These are phyloP conservation scores for Fonsecaea erecta DNA, from an alignment of 2,329 filamentous ascomycete species.

Conservation along the genomic window DNA sequence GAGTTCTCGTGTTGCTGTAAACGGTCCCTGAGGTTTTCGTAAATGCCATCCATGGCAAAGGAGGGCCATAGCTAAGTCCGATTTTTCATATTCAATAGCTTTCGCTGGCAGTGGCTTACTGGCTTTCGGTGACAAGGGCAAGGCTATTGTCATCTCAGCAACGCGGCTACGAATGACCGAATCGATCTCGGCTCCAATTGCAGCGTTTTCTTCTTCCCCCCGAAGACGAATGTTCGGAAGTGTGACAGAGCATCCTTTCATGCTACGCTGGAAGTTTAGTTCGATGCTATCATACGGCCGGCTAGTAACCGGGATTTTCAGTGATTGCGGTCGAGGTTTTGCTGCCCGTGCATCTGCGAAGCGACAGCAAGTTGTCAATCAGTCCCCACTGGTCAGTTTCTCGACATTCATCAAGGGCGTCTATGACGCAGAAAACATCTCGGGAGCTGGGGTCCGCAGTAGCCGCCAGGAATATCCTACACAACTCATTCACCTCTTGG, in stretches of 20 bases:
- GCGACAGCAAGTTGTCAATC: conserved; percentile 18
- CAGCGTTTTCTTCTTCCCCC: conserved; percentile 35
- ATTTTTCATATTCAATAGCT: conserved; percentile 37
- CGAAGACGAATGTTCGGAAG: conserved; percentile 28
- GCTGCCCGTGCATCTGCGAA: not conserved
- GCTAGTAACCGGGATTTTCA: conserved; percentile 41
- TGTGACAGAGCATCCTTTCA: not conserved
- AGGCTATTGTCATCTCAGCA: conserved; percentile 19
- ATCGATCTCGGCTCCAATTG: conserved; percentile 36
- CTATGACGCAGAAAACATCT: conserved; percentile 23
- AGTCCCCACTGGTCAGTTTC: conserved; percentile 6
- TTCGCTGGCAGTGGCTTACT: conserved; percentile 16
- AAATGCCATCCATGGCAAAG: conserved; percentile 36
- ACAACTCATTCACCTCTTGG: conserved; percentile 8
- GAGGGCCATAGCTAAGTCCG: conserved; percentile 42
- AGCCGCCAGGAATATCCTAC: conserved; percentile 20
- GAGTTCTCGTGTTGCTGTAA: conserved; percentile 21
- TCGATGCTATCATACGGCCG: conserved; percentile 41
- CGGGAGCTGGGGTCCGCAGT: not conserved
- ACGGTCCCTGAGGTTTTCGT: conserved; percentile 21
- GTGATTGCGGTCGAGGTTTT: not conserved
- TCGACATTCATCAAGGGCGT: conserved; percentile 32
- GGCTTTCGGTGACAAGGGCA: conserved; percentile 7
- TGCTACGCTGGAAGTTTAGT: conserved; percentile 26
- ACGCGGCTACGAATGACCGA: conserved; percentile 33